These are phyloP conservation scores for Lachancea thermotolerans DNA, from an alignment of 805 yeast species.

Conservation along the genomic window DNA sequence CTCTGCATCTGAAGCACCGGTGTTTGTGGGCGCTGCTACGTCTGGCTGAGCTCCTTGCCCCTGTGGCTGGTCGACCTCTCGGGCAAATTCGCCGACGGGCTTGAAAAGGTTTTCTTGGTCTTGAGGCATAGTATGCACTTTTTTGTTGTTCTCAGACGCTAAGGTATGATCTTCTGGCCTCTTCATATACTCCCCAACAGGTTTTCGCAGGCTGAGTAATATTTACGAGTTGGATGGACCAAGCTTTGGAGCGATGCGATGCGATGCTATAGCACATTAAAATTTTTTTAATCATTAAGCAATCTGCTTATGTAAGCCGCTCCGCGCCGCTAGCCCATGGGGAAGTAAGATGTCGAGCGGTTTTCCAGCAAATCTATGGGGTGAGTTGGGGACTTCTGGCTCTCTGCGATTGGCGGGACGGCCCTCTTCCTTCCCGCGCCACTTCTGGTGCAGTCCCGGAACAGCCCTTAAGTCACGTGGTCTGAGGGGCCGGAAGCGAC, in stretches of 20 bases:
- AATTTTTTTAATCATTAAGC: neutral
- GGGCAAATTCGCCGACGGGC: conserved; percentile 56
- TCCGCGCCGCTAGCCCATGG: too few relatives aligned
- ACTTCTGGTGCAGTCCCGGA: too few relatives aligned
- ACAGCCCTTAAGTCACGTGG: too few relatives aligned
- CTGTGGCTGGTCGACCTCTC: conserved; percentile 36
- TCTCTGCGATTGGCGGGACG: too few relatives aligned
- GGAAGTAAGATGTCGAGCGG: too few relatives aligned
- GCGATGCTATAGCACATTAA: neutral
- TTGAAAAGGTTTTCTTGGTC: conserved; percentile 41
- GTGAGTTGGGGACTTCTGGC: too few relatives aligned
- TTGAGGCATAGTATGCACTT: conserved; percentile 5
- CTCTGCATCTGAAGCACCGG: conserved; percentile 76
- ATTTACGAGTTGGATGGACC: too few relatives aligned
- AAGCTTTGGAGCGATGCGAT: neutral
- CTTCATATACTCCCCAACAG: neutral
- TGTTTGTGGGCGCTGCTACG: conserved; percentile 43
- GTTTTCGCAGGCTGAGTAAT: too few relatives aligned
- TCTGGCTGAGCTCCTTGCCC: conserved; percentile 16
- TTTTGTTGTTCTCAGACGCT: neutral
- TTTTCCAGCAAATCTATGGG: too few relatives aligned
- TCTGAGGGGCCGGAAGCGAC: too few relatives aligned
- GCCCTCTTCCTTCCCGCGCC: too few relatives aligned
- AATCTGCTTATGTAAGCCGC: neutral
- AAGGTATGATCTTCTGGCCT: neutral